A percentile compares a stretch with the other conserved stretches of the same genome.
These are phyloP conservation scores for Monilinia fructicola DNA, from an alignment of 2,329 filamentous ascomycete genomes.

Conservation along the genomic window DNA sequence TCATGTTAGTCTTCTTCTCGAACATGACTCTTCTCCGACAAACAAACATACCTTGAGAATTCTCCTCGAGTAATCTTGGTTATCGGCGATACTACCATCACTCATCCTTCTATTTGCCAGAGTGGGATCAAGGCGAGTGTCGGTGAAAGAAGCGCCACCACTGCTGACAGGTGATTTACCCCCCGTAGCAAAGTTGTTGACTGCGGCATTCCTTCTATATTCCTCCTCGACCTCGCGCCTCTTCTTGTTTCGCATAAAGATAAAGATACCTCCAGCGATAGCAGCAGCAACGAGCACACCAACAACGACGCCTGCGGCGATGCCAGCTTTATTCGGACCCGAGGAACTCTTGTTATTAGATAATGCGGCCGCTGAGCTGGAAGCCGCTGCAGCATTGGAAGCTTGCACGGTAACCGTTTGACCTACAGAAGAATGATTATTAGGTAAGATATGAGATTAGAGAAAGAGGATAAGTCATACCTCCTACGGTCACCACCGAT, in stretches of 20 bases:
- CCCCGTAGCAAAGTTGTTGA: slow-evolving; percentile 71
- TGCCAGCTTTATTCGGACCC: slow-evolving; percentile 60
- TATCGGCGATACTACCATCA: slow-evolving; percentile 94
- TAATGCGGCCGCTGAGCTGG: slow-evolving; percentile 20
- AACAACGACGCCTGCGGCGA: slow-evolving; percentile 85
- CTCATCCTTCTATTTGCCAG: slow-evolving; percentile 80
- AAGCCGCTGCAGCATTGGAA: slow-evolving; percentile 23
- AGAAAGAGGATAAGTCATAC: neutral
- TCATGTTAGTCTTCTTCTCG: slow-evolving; percentile 18
- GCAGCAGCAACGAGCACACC: slow-evolving; percentile 70
- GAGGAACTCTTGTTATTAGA: slow-evolving; percentile 9
- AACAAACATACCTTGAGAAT: slow-evolving; percentile 77
- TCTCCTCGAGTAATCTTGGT: slow-evolving; percentile 92
- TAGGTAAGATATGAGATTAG: neutral
- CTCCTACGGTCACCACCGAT: slow-evolving; percentile 37
- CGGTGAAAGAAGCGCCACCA: slow-evolving; percentile 62
- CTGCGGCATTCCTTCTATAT: slow-evolving; percentile 75
- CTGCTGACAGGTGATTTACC: slow-evolving; percentile 62
- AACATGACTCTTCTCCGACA: slow-evolving; percentile 23
- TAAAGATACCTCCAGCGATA: slow-evolving; percentile 66
- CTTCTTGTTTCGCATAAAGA: slow-evolving; percentile 73
- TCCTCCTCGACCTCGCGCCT: slow-evolving; percentile 80
- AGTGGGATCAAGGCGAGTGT: slow-evolving; percentile 80
- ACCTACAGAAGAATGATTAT: slow-evolving; percentile 22
- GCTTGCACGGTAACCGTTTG: slow-evolving; percentile 39